These are phyloP conservation scores for Microbotryum lychnidis-dioicae DNA, from an alignment of 1,284 basidiomycete genomes.

Conservation along the genomic window DNA sequence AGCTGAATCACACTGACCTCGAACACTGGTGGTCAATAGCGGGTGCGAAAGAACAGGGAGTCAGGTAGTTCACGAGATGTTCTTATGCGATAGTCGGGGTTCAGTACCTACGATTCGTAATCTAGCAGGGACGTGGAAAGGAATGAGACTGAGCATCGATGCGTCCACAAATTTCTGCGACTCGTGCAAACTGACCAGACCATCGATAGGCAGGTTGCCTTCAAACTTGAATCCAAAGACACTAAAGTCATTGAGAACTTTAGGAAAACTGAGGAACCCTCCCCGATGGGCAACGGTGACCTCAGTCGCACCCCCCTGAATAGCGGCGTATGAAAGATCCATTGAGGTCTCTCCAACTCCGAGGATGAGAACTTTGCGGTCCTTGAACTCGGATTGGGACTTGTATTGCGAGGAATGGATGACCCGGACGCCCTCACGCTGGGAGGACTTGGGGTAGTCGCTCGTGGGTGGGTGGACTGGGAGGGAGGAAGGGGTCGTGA, in stretches of 20 bases:
- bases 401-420: constrained; percentile 54
- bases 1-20: too few relatives aligned
- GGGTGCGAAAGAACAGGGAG: not conserved
- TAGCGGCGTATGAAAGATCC: constrained; percentile 52
- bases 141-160: not conserved
- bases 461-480: not conserved
- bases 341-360: constrained; percentile 62
- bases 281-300: constrained; percentile 52
- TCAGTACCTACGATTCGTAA: constrained; percentile 1
- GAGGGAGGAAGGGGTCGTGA: not conserved
- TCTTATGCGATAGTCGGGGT: too few relatives aligned
- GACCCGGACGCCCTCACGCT: constrained; percentile 35
- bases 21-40: not conserved
- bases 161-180: too few relatives aligned
- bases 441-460: not conserved
- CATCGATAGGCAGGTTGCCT: constrained; percentile 53
- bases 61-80: too few relatives aligned
- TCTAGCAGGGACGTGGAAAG: not conserved
- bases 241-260: constrained; percentile 56
- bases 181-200: constrained; percentile 47
- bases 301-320: constrained; percentile 45
- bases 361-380: constrained; percentile 51
- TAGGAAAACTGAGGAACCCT: constrained; percentile 53
- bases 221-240: constrained; percentile 50
- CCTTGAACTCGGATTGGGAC: constrained; percentile 45